Evolutionary conservation across 2,329 filamentous ascomycete species (phyloP).

Genomic region (Pleoardoris graminearum): DNA sequence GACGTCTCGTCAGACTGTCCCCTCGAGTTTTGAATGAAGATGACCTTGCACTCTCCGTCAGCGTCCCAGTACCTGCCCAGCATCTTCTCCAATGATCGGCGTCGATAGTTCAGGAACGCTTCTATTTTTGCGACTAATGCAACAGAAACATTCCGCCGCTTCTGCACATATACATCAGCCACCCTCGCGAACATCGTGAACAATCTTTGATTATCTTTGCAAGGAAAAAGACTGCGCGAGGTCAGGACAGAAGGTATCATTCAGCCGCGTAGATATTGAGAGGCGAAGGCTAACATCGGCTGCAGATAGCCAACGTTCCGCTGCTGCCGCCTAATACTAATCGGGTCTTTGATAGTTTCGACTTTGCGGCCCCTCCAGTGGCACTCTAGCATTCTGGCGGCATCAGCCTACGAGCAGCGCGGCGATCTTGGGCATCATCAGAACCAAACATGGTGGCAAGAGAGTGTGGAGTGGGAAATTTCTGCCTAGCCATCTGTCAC

Average conservation of each 20-base stretch:
- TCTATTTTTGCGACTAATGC: conserved; percentile 30
- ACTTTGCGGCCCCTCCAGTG: conserved; percentile 33
- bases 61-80: conserved; percentile 11
- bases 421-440: conserved; percentile 15
- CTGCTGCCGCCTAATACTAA: conserved; percentile 36
- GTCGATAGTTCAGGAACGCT: conserved; percentile 21
- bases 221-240: neutral
- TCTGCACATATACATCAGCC: conserved; percentile 26
- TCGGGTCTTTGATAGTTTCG: conserved; percentile 41
- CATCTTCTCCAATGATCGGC: conserved; percentile 16
- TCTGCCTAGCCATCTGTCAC: conserved; percentile 25
- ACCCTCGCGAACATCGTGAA: conserved; percentile 16
- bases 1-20: conserved; percentile 11
- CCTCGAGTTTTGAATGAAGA: conserved; percentile 6
- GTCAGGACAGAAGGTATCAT: neutral
- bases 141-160: conserved; percentile 8
- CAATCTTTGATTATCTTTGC: neutral
- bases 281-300: conserved; percentile 24
- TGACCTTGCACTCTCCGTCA: conserved; percentile 25
- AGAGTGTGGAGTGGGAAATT: conserved; percentile 32
- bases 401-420: conserved; percentile 28
- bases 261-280: conserved; percentile 1
- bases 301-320: conserved; percentile 21
- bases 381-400: conserved; percentile 26
- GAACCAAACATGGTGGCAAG: conserved; percentile 34